phyloP scores from a whole-genome alignment of 2,329 filamentous ascomycete genomes.

The Trichoderma asperellum region DNA sequence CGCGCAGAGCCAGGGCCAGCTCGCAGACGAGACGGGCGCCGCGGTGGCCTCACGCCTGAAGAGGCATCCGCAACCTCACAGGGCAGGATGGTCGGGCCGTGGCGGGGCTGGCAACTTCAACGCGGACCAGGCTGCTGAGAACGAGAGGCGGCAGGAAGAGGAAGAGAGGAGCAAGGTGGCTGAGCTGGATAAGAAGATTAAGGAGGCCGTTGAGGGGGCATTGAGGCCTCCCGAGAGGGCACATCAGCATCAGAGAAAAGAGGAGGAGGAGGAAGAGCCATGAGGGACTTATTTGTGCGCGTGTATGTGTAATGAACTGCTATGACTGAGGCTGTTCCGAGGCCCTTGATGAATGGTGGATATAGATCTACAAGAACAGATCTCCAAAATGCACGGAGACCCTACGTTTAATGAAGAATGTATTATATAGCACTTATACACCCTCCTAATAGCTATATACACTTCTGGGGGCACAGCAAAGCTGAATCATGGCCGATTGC shows the following conservation, averaged over 20 bases:
- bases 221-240: slow-evolving; percentile 52
- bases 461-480: neutral
- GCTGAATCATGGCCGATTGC: neutral
- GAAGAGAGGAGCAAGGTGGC: slow-evolving; percentile 35
- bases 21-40: slow-evolving; percentile 41
- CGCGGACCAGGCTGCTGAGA: slow-evolving; percentile 38
- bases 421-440: neutral
- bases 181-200: slow-evolving; percentile 49
- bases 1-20: slow-evolving; percentile 42
- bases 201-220: slow-evolving; percentile 53
- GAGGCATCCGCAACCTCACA: slow-evolving; percentile 33
- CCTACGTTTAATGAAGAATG: no score
- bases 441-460: neutral
- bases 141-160: slow-evolving; percentile 36
- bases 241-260: slow-evolving; percentile 41
- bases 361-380: neutral
- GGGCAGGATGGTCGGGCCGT: slow-evolving; percentile 46
- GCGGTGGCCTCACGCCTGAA: slow-evolving; percentile 42
- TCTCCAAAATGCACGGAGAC: neutral
- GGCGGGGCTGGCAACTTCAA: slow-evolving; percentile 64
- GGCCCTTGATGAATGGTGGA: neutral
- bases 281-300: neutral
- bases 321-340: neutral
- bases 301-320: neutral
- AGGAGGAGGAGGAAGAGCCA: slow-evolving; percentile 10